Percentiles rank a stretch among this genome's conserved stretches.
Conservation (phyloP, 768 basidiomycete genomes). For the Phallus indusiatus region DNA sequence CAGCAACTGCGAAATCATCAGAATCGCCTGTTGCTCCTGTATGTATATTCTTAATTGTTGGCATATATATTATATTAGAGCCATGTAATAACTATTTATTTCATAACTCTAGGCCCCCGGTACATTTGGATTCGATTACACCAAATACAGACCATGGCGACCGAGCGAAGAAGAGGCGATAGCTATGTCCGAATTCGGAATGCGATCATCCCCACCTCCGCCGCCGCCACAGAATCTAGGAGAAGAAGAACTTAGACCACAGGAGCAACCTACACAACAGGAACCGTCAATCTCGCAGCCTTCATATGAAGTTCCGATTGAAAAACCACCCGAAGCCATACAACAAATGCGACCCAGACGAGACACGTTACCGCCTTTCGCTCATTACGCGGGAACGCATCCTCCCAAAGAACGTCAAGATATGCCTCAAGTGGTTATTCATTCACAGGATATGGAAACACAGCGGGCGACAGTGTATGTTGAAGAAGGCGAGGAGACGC, state of each 20-base stretch:
- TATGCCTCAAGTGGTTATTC: constrained; percentile 14
- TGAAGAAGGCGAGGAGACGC: constrained; percentile 42
- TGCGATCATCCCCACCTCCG: constrained; percentile 18
- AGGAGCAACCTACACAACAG: constrained; percentile 12
- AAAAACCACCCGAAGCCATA: constrained; percentile 16
- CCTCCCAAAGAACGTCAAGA: constrained; percentile 11
- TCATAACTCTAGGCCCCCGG: constrained; percentile 53
- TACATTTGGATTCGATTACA: constrained; percentile 69
- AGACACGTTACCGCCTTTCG: constrained; percentile 38
- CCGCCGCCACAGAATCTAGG: constrained; percentile 10
- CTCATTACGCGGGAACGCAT: constrained; percentile 21
- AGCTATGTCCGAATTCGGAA: constrained; percentile 60
- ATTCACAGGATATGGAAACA: constrained; percentile 21
- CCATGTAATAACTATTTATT: not conserved
- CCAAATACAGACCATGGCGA: constrained; percentile 53
- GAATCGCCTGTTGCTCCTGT: constrained; percentile 42
- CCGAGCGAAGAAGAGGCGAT: constrained; percentile 31
- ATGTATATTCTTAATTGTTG: constrained; percentile 19
- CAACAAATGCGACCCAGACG: constrained; percentile 14
- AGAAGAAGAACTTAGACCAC: constrained; percentile 14
- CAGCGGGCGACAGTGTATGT: constrained; percentile 18
- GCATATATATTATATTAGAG: not conserved
- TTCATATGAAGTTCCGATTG: constrained; percentile 17
- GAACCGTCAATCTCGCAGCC: constrained; percentile 15
- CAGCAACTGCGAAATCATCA: constrained; percentile 21